Evolutionary conservation across 164 flowering plant genomes (phyloP), one percentile per base, ranked within the genome.

Genomic region (Saururus chinensis): DNA sequence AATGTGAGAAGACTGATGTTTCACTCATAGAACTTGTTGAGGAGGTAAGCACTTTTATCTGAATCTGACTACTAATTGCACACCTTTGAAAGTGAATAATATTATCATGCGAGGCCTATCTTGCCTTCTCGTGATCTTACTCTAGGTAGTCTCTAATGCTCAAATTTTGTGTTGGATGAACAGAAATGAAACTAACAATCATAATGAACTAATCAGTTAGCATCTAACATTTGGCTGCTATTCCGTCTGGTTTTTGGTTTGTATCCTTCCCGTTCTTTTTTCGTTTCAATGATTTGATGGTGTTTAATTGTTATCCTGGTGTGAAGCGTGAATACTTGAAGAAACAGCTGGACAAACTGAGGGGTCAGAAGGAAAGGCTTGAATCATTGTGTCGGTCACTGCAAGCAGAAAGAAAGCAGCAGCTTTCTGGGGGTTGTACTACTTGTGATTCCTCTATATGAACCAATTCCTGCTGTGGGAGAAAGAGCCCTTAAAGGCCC

Each of bases 331-430:
- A 82, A 64, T 66, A 64, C 53, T 11, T 84, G 80, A 92, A 92
- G 87, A 82, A 86, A 70, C 96, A 86, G 56, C 67, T 86, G 71
- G 96, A 92, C 77, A 92, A 84, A 67, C 57, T 77, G 53, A 87
- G 79, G 80, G 86, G 84, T 57, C 96, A 89, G 75, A 92, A 92
- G 74, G 96, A 83, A 54, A 89, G 83, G 74, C 93, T 92, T 24
- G 96, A 92, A 68, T 82, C 93, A 7, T 66, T 92, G 55, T 92
- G 98, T 67, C 79, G 98, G 56, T 83, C 89, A 19, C 85, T 92
- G 61, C 96, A 89, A 71, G 96, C 92, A 41, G 96, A 92, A 70
- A 75, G 98, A 73, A 89, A 88, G 64, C 84, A 78, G 53, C 73
- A 37, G 66, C 66, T 73, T 23, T 24, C 21, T 37, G 80, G 74